Percentiles rank a stretch among this genome's conserved stretches.
Conservation (phyloP, 2,329 filamentous ascomycete species). For the Alternaria panax region DNA sequence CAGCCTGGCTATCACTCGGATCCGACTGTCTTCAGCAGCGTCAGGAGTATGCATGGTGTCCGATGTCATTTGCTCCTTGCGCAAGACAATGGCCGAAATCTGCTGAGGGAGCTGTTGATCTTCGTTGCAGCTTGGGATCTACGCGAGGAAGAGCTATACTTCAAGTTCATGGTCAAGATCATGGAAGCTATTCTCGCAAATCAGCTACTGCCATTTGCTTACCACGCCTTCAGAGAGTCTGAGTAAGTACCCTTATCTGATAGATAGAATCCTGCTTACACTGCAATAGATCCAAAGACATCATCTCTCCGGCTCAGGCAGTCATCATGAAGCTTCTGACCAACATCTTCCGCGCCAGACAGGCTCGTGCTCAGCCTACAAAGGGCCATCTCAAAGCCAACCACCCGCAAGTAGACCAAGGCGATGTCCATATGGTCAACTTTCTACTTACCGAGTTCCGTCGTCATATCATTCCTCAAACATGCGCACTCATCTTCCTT, state of each 20-base stretch:
- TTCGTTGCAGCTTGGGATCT: constrained; percentile 98
- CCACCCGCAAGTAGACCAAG: constrained; percentile 61
- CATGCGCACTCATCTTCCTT: constrained; percentile 90
- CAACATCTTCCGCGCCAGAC: constrained; percentile 78
- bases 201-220: constrained; percentile 88
- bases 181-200: constrained; percentile 92
- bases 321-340: constrained; percentile 90
- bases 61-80: constrained; percentile 89
- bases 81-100: constrained; percentile 86
- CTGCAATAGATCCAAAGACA: constrained; percentile 74
- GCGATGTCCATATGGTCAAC: constrained; percentile 73
- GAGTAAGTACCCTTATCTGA: constrained; percentile 35
- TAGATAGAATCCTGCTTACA: constrained; percentile 18
- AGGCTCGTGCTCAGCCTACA: constrained; percentile 47
- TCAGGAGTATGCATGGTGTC: constrained; percentile 85
- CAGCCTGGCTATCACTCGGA: constrained; percentile 60
- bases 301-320: constrained; percentile 93
- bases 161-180: constrained; percentile 95
- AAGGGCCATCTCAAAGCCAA: constrained; percentile 55
- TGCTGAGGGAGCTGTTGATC: constrained; percentile 88
- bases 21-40: constrained; percentile 62
- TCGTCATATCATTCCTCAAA: constrained; percentile 90
- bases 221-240: constrained; percentile 82
- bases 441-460: constrained; percentile 94
- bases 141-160: constrained; percentile 90